A percentile compares a stretch with the other conserved stretches of the same genome.
Conservation (phyloP, 2,329 filamentous ascomycete species). For the Arthrobotrys megalospora region DNA sequence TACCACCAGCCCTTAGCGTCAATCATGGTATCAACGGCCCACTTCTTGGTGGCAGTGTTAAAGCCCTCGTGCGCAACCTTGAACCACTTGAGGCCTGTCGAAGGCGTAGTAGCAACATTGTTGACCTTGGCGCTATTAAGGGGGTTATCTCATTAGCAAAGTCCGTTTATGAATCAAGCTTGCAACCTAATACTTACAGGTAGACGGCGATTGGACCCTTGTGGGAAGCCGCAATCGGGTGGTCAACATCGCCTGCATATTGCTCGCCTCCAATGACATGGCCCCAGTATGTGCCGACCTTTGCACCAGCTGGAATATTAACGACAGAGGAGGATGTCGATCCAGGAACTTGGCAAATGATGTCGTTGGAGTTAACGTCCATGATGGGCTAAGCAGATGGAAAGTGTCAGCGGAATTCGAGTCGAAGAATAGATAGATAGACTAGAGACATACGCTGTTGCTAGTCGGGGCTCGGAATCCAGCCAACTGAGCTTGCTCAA, state of each 20-base stretch:
- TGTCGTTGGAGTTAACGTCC: constrained; percentile 69
- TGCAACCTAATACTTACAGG: constrained; percentile 63
- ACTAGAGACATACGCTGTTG: constrained; percentile 67
- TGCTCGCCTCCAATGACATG: constrained; percentile 73
- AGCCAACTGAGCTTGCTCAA: constrained; percentile 71
- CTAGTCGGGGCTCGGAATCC: constrained; percentile 71
- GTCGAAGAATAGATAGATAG: background rate
- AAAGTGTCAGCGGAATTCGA: background rate
- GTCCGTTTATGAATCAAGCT: no score
- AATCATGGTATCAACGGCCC: constrained; percentile 72
- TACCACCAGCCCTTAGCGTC: constrained; percentile 69
- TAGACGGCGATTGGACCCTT: constrained; percentile 69
- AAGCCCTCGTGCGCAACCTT: constrained; percentile 68
- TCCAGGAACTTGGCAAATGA: constrained; percentile 69
- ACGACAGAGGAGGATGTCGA: constrained; percentile 67
- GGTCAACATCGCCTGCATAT: constrained; percentile 70
- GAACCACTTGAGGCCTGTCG: constrained; percentile 68
- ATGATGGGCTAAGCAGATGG: constrained; percentile 67
- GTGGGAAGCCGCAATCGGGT: constrained; percentile 71
- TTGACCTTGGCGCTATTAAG: constrained; percentile 67
- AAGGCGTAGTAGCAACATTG: constrained; percentile 66
- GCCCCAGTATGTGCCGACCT: constrained; percentile 72
- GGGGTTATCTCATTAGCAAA: background rate
- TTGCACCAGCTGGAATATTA: constrained; percentile 71
- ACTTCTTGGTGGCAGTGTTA: constrained; percentile 67